Percentiles rank a stretch among this genome's conserved stretches.
Evolutionary conservation across 345 rosid genomes (phyloP).

Genomic region (Eucalyptus marginata): DNA sequence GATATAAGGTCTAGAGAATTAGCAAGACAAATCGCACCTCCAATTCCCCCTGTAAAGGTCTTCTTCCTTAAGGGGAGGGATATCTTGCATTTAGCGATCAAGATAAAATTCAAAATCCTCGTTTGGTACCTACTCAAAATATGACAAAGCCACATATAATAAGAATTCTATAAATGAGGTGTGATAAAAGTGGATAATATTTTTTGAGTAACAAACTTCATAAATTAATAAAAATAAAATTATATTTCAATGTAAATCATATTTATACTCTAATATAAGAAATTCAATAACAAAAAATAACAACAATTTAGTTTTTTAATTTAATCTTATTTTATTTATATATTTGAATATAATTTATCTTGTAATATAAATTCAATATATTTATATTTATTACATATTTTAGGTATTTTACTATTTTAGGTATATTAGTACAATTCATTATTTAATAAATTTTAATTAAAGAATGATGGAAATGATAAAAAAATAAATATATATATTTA

Average conservation of each 20-base stretch:
- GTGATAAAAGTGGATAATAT: too few relatives aligned
- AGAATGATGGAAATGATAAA: background rate
- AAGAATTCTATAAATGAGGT: background rate
- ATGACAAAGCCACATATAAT: accelerated
- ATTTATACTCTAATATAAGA: background rate
- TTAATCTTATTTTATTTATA: too few relatives aligned
- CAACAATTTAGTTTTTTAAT: too few relatives aligned
- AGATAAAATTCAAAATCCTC: accelerated
- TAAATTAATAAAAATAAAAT: too few relatives aligned
- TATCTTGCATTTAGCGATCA: accelerated
- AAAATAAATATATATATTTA: too few relatives aligned
- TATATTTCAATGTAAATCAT: too few relatives aligned
- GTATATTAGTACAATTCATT: too few relatives aligned
- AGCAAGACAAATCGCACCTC: background rate
- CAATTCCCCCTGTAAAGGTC: background rate
- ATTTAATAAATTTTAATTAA: too few relatives aligned
- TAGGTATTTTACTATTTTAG: too few relatives aligned
- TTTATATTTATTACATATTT: too few relatives aligned
- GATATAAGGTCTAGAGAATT: background rate
- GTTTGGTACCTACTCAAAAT: too few relatives aligned
- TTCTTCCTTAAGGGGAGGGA: background rate
- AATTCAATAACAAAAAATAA: too few relatives aligned
- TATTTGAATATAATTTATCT: background rate
- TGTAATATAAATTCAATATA: background rate
- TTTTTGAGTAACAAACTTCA: background rate